These are phyloP conservation scores for Trametes polyzona DNA, from an alignment of 1,284 basidiomycete genomes.

Conservation along the genomic window DNA sequence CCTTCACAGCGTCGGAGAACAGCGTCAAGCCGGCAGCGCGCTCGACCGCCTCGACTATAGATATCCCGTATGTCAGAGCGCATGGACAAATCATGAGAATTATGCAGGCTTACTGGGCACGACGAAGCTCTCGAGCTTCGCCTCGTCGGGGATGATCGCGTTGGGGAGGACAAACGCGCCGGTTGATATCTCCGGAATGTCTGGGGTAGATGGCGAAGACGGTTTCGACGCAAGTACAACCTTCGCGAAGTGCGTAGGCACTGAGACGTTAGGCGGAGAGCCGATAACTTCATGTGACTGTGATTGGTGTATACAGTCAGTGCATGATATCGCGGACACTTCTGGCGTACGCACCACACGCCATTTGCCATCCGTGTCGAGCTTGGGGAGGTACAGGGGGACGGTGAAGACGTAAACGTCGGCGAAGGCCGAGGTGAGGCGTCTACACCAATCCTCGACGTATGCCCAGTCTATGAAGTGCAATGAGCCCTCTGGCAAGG, in stretches of 20 bases:
- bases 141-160: constrained; percentile 83
- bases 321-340: too few relatives aligned
- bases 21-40: constrained; percentile 87
- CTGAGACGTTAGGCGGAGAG: constrained; percentile 84
- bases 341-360: constrained; percentile 71
- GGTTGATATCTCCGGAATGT: constrained; percentile 76
- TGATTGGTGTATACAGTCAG: neutral
- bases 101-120: constrained; percentile 68
- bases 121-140: constrained; percentile 79
- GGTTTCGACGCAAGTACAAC: constrained; percentile 85
- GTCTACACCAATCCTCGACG: constrained; percentile 93
- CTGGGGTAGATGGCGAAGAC: constrained; percentile 71
- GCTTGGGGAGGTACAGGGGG: constrained; percentile 92
- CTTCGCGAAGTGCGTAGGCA: constrained; percentile 99
- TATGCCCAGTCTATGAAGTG: constrained; percentile 86
- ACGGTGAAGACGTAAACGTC: constrained; percentile 99
- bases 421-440: constrained; percentile 82
- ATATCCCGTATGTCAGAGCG: neutral
- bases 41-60: constrained; percentile 87
- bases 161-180: constrained; percentile 97
- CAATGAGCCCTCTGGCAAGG: neutral
- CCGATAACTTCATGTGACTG: constrained; percentile 95
- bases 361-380: constrained; percentile 90
- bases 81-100: neutral
- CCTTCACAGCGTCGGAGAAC: constrained; percentile 86